These are phyloP conservation scores for Melampsora allii-populina DNA, from an alignment of 1,284 basidiomycete species.

Conservation along the genomic window DNA sequence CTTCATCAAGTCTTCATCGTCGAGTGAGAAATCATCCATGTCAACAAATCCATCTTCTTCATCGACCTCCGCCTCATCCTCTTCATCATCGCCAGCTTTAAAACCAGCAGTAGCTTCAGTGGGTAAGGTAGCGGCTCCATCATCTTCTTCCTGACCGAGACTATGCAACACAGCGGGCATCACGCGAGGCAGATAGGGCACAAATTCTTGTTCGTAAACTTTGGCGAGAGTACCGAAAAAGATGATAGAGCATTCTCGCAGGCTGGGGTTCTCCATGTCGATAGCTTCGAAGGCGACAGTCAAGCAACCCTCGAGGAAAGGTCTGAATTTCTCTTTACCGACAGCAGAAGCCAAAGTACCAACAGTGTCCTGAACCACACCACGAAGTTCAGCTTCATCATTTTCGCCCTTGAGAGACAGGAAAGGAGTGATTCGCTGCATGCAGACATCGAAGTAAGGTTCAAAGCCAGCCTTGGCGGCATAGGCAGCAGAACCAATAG, in stretches of 20 bases:
- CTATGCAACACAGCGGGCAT: constrained; percentile 81
- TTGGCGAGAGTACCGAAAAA: constrained; percentile 98
- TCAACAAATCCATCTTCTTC: constrained; percentile 60
- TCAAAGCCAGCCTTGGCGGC: constrained; percentile 90
- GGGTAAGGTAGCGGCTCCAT: constrained; percentile 13
- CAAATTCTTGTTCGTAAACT: constrained; percentile 93
- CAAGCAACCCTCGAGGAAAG: constrained; percentile 96
- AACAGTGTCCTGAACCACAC: constrained; percentile 96
- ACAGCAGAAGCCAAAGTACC: constrained; percentile 98
- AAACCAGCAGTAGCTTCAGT: constrained; percentile 60
- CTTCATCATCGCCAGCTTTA: constrained; percentile 58
- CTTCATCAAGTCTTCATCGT: constrained; percentile 65
- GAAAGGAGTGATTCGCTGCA: constrained; percentile 78
- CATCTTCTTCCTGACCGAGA: constrained; percentile 66
- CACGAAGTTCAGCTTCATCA: constrained; percentile 83
- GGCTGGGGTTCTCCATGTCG: constrained; percentile 76
- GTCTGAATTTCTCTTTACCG: constrained; percentile 87
- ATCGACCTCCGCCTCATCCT: constrained; percentile 55
- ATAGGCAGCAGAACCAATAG: constrained; percentile 96
- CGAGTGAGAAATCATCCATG: constrained; percentile 63
- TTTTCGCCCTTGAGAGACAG: constrained; percentile 84
- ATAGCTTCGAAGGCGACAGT: constrained; percentile 88
- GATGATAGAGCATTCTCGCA: constrained; percentile 95
- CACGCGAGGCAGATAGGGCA: constrained; percentile 77
- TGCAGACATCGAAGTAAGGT: constrained; percentile 92